phyloP scores from a whole-genome alignment of 129 eudicot species.

The Sambucus nigra region DNA sequence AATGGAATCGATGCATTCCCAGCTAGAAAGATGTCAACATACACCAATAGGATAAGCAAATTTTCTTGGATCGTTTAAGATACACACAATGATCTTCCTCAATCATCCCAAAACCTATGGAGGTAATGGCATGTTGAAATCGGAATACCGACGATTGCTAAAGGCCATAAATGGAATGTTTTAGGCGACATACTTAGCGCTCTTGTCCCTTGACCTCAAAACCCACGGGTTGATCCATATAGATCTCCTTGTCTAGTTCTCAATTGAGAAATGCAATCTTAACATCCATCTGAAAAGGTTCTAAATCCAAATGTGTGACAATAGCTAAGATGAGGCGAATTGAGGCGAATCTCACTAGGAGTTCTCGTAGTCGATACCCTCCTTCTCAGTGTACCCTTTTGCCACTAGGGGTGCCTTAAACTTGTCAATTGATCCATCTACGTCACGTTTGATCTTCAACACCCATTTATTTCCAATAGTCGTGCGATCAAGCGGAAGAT shows the following conservation, averaged over 20 bases:
- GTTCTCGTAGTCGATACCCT: conserved; percentile 3
- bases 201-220: background rate
- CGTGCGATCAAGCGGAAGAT: conserved; percentile 2
- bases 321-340: conserved; percentile 2
- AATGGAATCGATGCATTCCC: background rate
- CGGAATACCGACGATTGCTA: conserved; percentile 2
- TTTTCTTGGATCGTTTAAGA: background rate
- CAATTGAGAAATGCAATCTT: conserved; percentile 7
- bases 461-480: conserved; percentile 3
- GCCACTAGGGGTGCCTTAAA: background rate
- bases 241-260: background rate
- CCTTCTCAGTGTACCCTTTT: background rate
- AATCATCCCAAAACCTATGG: background rate
- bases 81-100: conserved; percentile 9
- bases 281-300: background rate
- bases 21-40: conserved; percentile 9
- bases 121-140: background rate
- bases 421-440: conserved; percentile 3
- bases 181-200: background rate
- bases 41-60: background rate
- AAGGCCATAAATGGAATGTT: background rate
- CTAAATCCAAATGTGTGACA: conserved; percentile 4
- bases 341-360: conserved; percentile 6
- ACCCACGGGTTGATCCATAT: conserved; percentile 1
- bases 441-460: background rate